These are phyloP conservation scores for Hymenoscyphus occultus DNA, from an alignment of 2,329 filamentous ascomycete genomes.

Conservation along the genomic window DNA sequence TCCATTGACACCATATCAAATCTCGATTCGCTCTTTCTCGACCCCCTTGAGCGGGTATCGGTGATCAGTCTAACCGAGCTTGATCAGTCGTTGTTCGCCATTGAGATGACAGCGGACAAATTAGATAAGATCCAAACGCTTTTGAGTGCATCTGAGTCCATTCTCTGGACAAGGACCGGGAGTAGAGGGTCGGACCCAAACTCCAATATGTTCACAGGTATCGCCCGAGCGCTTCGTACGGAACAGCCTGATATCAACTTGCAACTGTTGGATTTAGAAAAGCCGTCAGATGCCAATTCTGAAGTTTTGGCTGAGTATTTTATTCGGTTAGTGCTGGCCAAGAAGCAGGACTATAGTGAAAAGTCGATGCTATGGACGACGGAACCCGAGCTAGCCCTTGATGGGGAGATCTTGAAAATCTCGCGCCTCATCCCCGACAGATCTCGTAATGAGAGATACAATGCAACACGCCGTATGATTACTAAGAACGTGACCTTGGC, in stretches of 20 bases:
- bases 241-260: conserved; percentile 9
- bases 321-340: neutral
- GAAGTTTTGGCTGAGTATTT: neutral
- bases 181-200: conserved; percentile 14
- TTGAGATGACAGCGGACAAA: conserved; percentile 22
- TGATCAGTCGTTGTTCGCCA: conserved; percentile 30
- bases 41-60: neutral
- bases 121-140: conserved; percentile 19
- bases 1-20: neutral
- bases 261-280: neutral
- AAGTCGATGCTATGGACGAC: conserved; percentile 12
- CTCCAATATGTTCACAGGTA: conserved; percentile 16
- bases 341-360: neutral
- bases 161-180: conserved; percentile 23
- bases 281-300: neutral
- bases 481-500: conserved; percentile 1
- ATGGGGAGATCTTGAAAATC: conserved; percentile 5
- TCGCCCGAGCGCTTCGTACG: conserved; percentile 9
- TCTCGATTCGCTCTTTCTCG: too few relatives aligned
- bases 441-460: conserved; percentile 10
- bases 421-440: conserved; percentile 10
- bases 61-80: conserved; percentile 27
- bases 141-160: conserved; percentile 2
- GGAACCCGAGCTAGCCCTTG: conserved; percentile 12
- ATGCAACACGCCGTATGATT: conserved; percentile 11